Percentiles rank a stretch among this genome's conserved stretches.
Conservation (phyloP, 2,329 filamentous ascomycete species). For the Penicillium sp. region DNA sequence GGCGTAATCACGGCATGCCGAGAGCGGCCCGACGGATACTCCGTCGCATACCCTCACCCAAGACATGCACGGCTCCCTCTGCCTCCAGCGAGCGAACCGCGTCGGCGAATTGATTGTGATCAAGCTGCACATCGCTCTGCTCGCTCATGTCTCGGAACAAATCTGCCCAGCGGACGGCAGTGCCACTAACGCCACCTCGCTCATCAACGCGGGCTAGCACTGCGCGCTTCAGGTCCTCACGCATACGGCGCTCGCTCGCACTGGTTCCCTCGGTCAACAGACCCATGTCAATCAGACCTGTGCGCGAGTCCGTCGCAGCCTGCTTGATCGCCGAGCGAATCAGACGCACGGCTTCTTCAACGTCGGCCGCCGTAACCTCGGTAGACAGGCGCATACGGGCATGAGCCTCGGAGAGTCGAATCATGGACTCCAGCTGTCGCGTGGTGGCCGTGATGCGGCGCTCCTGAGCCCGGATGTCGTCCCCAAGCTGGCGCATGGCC, state of each 20-base stretch:
- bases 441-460: constrained; percentile 98
- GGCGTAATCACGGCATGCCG: constrained; percentile 13
- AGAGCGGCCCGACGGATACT: constrained; percentile 63
- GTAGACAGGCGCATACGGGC: constrained; percentile 90
- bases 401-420: constrained; percentile 91
- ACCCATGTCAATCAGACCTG: constrained; percentile 94
- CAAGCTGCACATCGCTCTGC: constrained; percentile 65
- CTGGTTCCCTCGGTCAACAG: constrained; percentile 92
- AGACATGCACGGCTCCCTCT: constrained; percentile 77
- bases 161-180: constrained; percentile 74
- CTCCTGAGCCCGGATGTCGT: constrained; percentile 81
- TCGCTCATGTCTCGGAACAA: constrained; percentile 71
- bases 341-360: constrained; percentile 83
- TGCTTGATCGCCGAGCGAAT: constrained; percentile 96
- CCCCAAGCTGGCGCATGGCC: constrained; percentile 89
- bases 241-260: constrained; percentile 77
- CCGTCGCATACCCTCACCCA: constrained; percentile 80
- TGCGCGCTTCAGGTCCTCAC: constrained; percentile 79
- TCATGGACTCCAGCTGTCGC: constrained; percentile 96
- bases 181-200: constrained; percentile 64
- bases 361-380: constrained; percentile 76
- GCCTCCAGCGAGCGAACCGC: constrained; percentile 76
- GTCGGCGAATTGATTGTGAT: constrained; percentile 78
- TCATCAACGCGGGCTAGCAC: constrained; percentile 76
- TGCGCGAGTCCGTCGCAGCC: constrained; percentile 87